Conservation (phyloP, 2,329 filamentous ascomycete species). For the Pyrenophora teres region DNA sequence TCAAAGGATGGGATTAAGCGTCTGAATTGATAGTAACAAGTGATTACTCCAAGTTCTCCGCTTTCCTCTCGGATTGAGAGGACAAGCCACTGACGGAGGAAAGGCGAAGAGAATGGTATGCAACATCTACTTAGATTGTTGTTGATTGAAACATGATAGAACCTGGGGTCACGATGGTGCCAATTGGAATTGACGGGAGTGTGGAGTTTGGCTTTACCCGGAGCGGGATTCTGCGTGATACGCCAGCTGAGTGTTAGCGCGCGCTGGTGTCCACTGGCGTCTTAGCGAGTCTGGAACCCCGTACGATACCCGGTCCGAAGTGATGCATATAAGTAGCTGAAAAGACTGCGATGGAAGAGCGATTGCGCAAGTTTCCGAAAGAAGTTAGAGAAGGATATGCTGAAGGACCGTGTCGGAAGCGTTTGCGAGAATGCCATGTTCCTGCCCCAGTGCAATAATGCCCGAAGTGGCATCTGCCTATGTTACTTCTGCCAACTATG, state of each 20-base stretch:
- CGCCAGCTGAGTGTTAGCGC: conserved; percentile 23
- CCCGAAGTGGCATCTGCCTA: background rate
- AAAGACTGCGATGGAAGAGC: conserved; percentile 4
- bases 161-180: conserved; percentile 22
- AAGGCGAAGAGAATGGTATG: conserved; percentile 26
- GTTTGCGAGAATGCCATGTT: conserved; percentile 2
- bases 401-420: conserved; percentile 1
- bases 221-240: conserved; percentile 25
- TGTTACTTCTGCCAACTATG: background rate
- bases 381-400: background rate
- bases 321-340: conserved; percentile 8
- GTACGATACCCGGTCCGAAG: conserved; percentile 9
- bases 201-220: conserved; percentile 28
- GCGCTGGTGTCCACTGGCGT: conserved; percentile 14
- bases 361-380: conserved; percentile 7
- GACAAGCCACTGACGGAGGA: conserved; percentile 26
- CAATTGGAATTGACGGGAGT: conserved; percentile 30
- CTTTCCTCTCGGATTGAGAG: conserved; percentile 20
- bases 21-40: conserved; percentile 30
- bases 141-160: conserved; percentile 35
- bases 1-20: conserved; percentile 18
- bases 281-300: conserved; percentile 27
- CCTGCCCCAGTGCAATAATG: background rate
- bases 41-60: conserved; percentile 31
- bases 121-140: conserved; percentile 38